Evolutionary conservation across 305 asterid species (phyloP).

Genomic region (Fraxinus baroniana): DNA sequence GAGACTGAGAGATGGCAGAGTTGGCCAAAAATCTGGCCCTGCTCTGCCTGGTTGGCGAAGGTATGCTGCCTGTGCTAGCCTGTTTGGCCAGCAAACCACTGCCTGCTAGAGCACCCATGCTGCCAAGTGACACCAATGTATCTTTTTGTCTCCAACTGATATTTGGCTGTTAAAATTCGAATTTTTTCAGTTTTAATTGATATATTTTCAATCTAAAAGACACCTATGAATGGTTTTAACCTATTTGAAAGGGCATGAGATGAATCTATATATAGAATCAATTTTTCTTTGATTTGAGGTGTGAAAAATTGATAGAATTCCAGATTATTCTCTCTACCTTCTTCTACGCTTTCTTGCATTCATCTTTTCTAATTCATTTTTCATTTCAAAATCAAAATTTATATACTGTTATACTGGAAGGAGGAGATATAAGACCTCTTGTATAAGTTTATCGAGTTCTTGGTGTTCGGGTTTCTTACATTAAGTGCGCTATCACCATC

Average conservation of each 20-base stretch:
- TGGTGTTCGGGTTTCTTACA: neutral
- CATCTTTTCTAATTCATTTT: no score
- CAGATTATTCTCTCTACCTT: neutral
- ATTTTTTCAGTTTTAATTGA: neutral
- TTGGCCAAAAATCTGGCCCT: neutral
- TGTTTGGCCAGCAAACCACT: neutral
- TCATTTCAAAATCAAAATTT: neutral
- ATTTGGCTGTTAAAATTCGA: neutral
- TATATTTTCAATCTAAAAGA: neutral
- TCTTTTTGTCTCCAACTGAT: neutral
- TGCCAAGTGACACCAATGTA: neutral
- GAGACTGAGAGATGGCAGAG: neutral
- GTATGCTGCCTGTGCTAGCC: neutral
- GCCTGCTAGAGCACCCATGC: neutral
- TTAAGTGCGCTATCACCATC: neutral
- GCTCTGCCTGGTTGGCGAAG: neutral
- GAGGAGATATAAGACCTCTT: neutral
- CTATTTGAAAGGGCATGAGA: neutral
- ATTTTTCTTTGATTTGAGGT: neutral
- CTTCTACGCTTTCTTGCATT: neutral
- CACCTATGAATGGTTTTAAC: neutral
- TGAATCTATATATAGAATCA: neutral
- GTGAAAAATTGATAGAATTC: neutral
- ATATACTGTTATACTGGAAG: neutral
- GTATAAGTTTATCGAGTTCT: neutral